Percentiles rank a stretch among this genome's conserved stretches.
phyloP scores from a whole-genome alignment of 495 filamentous ascomycete genomes.

The Daldinia caldariorum region DNA sequence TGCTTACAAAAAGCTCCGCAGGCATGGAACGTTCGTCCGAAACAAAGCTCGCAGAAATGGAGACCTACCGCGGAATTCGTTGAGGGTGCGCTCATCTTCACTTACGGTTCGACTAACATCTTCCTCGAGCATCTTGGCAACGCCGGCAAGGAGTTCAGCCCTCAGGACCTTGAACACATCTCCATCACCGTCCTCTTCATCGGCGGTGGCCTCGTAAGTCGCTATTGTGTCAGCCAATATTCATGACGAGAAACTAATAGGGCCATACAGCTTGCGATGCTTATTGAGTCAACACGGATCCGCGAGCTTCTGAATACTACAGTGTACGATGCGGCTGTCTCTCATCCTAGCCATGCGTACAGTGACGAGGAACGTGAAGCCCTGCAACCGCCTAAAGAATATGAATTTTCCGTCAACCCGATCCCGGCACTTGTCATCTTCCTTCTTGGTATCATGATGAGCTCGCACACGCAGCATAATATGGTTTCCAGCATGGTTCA shows the following conservation, averaged over 20 bases:
- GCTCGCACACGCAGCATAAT: slow-evolving; percentile 84
- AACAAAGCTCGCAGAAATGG: slow-evolving; percentile 67
- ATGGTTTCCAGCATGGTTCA: slow-evolving; percentile 93
- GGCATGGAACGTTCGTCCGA: slow-evolving; percentile 90
- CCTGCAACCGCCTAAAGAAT: slow-evolving; percentile 70
- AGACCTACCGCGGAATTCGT: slow-evolving; percentile 86
- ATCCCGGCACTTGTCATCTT: slow-evolving; percentile 87
- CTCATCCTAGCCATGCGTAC: slow-evolving; percentile 47
- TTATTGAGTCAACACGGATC: slow-evolving; percentile 81
- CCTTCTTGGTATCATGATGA: slow-evolving; percentile 93
- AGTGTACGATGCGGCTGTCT: slow-evolving; percentile 54
- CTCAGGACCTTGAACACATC: slow-evolving; percentile 89
- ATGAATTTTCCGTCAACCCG: slow-evolving; percentile 85
- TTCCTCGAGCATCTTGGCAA: slow-evolving; percentile 88
- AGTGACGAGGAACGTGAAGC: slow-evolving; percentile 58
- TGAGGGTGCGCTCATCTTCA: slow-evolving; percentile 87
- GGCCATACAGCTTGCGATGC: slow-evolving; percentile 78
- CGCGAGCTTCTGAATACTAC: slow-evolving; percentile 76
- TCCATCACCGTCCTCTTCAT: slow-evolving; percentile 95
- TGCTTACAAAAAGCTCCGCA: slow-evolving; percentile 40
- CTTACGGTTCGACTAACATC: slow-evolving; percentile 89
- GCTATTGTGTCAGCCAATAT: slow-evolving; percentile 2
- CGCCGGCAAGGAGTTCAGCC: slow-evolving; percentile 74
- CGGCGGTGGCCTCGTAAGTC: slow-evolving; percentile 85
- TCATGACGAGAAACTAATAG: slow-evolving; percentile 22